phyloP scores from a whole-genome alignment of 129 eudicot genomes.

The Chrysanthemum lavandulifolium region DNA sequence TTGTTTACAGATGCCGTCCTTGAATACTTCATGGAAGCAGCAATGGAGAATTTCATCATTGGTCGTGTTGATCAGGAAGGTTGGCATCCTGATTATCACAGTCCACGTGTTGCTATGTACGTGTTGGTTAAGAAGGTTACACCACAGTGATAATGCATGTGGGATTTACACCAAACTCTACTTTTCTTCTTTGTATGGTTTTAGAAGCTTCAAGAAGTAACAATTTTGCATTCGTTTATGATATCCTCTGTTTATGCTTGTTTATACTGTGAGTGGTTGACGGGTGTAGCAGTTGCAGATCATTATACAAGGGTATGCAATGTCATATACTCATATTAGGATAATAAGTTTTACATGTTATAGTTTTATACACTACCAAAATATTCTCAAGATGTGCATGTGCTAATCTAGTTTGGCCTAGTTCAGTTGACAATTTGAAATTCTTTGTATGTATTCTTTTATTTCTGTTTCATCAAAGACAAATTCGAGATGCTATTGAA shows the following conservation, averaged over 20 bases:
- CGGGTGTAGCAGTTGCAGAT: neutral
- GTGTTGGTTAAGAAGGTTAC: constrained; percentile 50
- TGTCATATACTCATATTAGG: neutral
- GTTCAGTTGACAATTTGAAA: neutral
- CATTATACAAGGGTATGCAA: neutral
- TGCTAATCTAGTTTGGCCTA: neutral
- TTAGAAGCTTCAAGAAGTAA: neutral
- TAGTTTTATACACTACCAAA: neutral
- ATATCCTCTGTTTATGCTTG: neutral
- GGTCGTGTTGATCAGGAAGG: constrained; percentile 72
- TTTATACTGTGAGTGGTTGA: neutral
- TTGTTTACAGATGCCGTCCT: constrained; percentile 69
- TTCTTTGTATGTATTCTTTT: too few relatives aligned
- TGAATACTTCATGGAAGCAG: constrained; percentile 84
- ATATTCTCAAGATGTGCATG: neutral
- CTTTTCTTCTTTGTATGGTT: neutral
- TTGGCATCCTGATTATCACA: constrained; percentile 86
- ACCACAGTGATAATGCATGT: neutral
- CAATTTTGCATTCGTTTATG: neutral
- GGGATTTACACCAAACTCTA: neutral
- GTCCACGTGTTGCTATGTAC: constrained; percentile 75
- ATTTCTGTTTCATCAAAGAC: neutral
- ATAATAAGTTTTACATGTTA: neutral
- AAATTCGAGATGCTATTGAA: neutral
- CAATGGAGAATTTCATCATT: constrained; percentile 58